phyloP scores from a whole-genome alignment of 2,329 filamentous ascomycete species.

The Whalleya microplaca region DNA sequence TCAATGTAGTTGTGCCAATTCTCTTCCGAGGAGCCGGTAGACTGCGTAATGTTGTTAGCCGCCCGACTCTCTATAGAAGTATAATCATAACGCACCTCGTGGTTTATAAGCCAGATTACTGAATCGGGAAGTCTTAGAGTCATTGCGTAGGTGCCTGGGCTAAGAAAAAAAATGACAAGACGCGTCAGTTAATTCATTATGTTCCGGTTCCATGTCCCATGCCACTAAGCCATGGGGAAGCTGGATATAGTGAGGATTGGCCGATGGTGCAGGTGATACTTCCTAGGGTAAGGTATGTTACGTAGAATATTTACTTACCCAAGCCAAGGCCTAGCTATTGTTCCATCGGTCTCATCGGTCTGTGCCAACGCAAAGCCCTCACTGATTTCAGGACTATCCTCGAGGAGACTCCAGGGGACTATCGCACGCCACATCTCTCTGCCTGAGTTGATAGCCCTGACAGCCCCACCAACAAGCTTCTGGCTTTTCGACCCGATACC shows the following conservation, averaged over 20 bases:
- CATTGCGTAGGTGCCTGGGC: not conserved
- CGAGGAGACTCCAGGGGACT: not conserved
- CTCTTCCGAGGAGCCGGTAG: not conserved
- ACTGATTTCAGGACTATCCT: not conserved
- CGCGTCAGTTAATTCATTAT: not conserved
- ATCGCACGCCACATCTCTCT: not conserved
- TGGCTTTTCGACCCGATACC: slow-evolving; percentile 34
- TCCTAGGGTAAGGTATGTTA: too few relatives aligned
- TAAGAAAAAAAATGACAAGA: not conserved
- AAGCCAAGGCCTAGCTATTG: not conserved
- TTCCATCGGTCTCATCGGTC: not conserved
- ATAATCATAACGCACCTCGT: not conserved
- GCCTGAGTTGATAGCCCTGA: not conserved
- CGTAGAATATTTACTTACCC: not conserved
- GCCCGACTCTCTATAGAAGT: not conserved
- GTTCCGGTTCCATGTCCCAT: not conserved
- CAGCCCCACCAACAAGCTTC: slow-evolving; percentile 7
- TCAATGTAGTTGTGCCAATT: slow-evolving; percentile 1
- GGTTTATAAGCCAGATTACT: not conserved
- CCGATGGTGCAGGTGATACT: not conserved
- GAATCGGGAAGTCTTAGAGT: not conserved
- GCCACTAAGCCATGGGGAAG: not conserved
- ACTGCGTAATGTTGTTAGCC: not conserved
- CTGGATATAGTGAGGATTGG: not conserved
- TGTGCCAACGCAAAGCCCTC: not conserved